Base-by-base conservation (phyloP, 202 grass and related monocot species). In the Hordeum pubiflorum region DNA sequence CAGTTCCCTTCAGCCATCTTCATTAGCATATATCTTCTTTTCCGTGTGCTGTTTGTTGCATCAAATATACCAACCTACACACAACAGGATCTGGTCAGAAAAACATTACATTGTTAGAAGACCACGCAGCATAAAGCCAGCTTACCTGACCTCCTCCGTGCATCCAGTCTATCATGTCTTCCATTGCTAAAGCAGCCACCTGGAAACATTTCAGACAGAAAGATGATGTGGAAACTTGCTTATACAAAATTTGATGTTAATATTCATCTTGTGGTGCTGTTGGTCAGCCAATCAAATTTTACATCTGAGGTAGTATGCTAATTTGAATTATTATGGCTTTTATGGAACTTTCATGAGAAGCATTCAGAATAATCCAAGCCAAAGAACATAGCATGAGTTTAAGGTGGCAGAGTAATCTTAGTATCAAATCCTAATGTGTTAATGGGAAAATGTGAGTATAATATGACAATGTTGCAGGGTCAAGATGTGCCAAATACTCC, bases 111-210 rank as follows among this genome's bases (percentile, higher is more conserved):
- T 62, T 87, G 70, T 74, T 75, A 86, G 50, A 10, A 85, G 57
- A 44, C 20, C 80, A 67, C 72, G 34, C 69, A 58, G 66, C 76
- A 69, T 41, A 60, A 36, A 24, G 79, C 21, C 54, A 84, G 41
- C 78, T 91, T 87, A 98, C 96, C 92, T 98, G 92, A 67, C 92
- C 96, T 55, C 96, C 96, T 52, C 87, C 90, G 2, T 93, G 82
- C 96, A 98, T 98, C 96, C 96, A 98, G 59, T 88, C 90, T 86
- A 98, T 64, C 96, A 98, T 95, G 81, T 98, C 92, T 64, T 98
- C 92, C 96, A 98, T 98, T 72, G 96, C 96, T 87, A 98, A 87
- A 79, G 96, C 92, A 76, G 96, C 96, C 37, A 91, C 96, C 96
- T 98, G 66, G 52, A 44, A 82, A 83, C n/a, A 82, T 56, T 24